Evolutionary conservation across 805 yeast species (phyloP).

Genomic region (Clavispora santaluciae): DNA sequence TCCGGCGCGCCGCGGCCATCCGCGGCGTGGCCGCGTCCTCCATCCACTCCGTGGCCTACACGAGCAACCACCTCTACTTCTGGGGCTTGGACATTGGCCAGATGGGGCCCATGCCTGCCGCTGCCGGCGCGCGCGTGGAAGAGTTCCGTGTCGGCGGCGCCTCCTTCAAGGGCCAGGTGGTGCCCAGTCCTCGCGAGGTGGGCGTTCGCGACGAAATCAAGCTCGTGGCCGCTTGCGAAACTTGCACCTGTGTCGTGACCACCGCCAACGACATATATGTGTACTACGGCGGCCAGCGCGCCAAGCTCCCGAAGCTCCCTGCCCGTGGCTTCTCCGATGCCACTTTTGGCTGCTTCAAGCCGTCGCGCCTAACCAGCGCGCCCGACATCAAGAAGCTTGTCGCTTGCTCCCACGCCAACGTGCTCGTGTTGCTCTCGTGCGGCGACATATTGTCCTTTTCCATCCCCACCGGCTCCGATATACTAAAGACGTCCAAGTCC

Average conservation of each 20-base stretch:
- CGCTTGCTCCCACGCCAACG: conserved; percentile 35
- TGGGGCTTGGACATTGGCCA: conserved; percentile 88
- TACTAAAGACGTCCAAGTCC: conserved; percentile 27
- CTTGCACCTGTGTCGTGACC: conserved; percentile 62
- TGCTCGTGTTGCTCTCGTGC: conserved; percentile 50
- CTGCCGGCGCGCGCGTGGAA: background rate
- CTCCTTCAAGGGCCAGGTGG: conserved; percentile 33
- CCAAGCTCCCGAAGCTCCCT: conserved; percentile 41
- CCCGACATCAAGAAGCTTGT: conserved; percentile 28
- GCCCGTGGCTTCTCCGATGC: conserved; percentile 32
- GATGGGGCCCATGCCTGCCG: conserved; percentile 45
- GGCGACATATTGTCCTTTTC: conserved; percentile 52
- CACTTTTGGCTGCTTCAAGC: conserved; percentile 52
- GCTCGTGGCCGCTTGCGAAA: conserved; percentile 60
- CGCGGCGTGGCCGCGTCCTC: conserved; percentile 57
- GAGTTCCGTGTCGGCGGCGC: conserved; percentile 28
- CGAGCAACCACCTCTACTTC: conserved; percentile 43
- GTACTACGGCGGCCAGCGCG: conserved; percentile 52
- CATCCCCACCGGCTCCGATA: conserved; percentile 17
- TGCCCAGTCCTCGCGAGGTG: conserved; percentile 34
- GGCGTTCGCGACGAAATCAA: conserved; percentile 48
- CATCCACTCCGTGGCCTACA: conserved; percentile 61
- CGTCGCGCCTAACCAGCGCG: conserved; percentile 44
- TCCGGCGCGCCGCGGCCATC: conserved; percentile 30
- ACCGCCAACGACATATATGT: conserved; percentile 57